Base-by-base conservation (phyloP, 371 early-diverging fungal genomes). In the Mucor mucedo region DNA sequence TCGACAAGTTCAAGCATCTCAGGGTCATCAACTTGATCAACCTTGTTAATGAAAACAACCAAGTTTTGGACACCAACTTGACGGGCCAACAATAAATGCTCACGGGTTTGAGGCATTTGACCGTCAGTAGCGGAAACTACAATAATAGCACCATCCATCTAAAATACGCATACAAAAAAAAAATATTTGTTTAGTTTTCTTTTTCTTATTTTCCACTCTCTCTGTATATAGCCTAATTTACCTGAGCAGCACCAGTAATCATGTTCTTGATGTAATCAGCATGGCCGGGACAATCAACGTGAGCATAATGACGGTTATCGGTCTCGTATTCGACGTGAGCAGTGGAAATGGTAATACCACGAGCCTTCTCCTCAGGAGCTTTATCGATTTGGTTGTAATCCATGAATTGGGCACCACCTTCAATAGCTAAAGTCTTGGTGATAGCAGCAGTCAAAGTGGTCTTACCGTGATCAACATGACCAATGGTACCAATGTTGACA, bases 381-480 rank as follows among this genome's bases (percentile, higher is more conserved):
- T 95, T 97, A 79, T 98, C 98, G 65, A 98, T 98, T 65, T 95
- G 92, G 63, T 88, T 87, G 84, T 98, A 98, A 76, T 93, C 97
- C 75, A 85, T 86, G 88, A 93, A 96, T 78, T 94, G 76, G n/a
- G 94, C 95, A 58, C 95, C 95, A 68, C 72, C 77, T 41, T 76
- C 70, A 58, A 81, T 71, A 48, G 94, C 90, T 60, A 96, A 84
- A 55, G 93, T 93, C 87, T 97, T 98, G 73, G 99, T 98, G 75
- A 99, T 99, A 65, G 99, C 99, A 52, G 97, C 98, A 14, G 99
- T 99, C 76, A 99, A 91, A 16, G 99, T 98, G 27, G 99, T 97
- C 88, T 99, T 99, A 59, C 99, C 99, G 88, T 99, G 99, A 78
- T 99, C 99, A 67, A 99, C 99, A 85, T 99, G 99, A 60, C 99